Evolutionary conservation across 164 flowering plant genomes (phyloP), one percentile per base, ranked within the genome.

Genomic region (Cinnamomum chago): DNA sequence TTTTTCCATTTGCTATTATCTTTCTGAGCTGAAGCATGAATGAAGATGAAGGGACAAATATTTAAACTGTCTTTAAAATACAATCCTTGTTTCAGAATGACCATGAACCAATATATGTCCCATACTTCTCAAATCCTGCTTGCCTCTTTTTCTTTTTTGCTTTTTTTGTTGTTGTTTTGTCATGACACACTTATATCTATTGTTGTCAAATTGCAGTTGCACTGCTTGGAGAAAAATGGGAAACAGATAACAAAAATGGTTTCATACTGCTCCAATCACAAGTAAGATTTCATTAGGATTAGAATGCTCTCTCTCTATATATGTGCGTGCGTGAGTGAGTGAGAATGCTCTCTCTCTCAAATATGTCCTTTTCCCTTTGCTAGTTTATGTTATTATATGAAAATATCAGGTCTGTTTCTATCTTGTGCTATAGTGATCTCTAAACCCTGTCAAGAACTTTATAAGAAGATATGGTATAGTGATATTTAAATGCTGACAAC

Each of bases 241-340:
- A 90, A 76, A 50, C 97, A 90, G 78, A 81, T 83, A 23, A 93
- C 98, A 13, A 95, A 88, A 76, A 90, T 90, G 99, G 85, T 95
- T 24, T 92, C 99, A 0, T 93, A 89, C 75, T 95, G 98, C 76
- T 90, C 99, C 66, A 89, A 79, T 78, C 99, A 95, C 89, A 86
- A 90, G 99, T 90, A 80, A 76, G 73, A 58, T 65, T 65, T 65
- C 25, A 50, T 68, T 9, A 40, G 47, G 14, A 3, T 20, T 47
- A 15, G 24, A 22, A 40, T 40, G 47, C 28, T 51, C 55, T 35
- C 66, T 9, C 2, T n/a, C 55, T 30, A 4, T 30, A 28, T 28
- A 30, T 30, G 35, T 30, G 5, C 5, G 6, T 30, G 35, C 5
- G 35, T 30, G 35, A 30, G 35, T 30, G 35, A 30, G 35, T 30